A percentile compares a stretch with the other conserved stretches of the same genome.
These are phyloP conservation scores for Dendrobium nobile DNA, from an alignment of 106 monocot genomes.

Conservation along the genomic window DNA sequence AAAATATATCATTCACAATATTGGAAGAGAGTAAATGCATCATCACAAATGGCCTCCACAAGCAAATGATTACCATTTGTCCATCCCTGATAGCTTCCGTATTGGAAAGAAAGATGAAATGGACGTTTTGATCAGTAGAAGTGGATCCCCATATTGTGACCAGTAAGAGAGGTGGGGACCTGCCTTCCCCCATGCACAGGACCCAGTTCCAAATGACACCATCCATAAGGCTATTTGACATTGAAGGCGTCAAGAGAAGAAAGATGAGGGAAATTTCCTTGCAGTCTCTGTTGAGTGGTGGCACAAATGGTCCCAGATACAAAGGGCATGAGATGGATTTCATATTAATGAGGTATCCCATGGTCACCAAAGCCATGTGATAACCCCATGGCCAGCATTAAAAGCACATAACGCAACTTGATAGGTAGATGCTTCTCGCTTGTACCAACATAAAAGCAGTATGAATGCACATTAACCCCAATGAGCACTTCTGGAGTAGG, in stretches of 20 bases:
- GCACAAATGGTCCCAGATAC: conserved; percentile 5
- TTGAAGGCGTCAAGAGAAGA: neutral
- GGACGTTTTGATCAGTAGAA: neutral
- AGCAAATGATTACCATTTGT: neutral
- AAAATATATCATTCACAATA: conserved; percentile 3
- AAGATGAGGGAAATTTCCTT: neutral
- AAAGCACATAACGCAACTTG: conserved; percentile 6
- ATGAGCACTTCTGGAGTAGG: neutral
- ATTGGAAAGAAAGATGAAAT: neutral
- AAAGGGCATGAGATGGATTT: neutral
- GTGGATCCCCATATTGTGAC: neutral
- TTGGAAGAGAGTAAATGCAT: neutral
- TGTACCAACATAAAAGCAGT: neutral
- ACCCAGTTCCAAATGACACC: neutral
- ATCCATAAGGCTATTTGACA: conserved; percentile 1
- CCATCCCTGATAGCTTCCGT: neutral
- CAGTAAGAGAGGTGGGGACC: neutral
- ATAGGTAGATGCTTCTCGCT: neutral
- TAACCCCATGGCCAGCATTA: neutral
- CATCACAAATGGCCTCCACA: conserved; percentile 3
- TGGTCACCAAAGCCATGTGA: conserved; percentile 5
- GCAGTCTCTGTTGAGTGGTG: neutral
- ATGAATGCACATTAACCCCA: neutral
- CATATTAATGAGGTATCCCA: neutral
- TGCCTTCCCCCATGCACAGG: neutral